Evolutionary conservation across 176 grass and related monocot species (phyloP).

Genomic region (Musa itinerans): DNA sequence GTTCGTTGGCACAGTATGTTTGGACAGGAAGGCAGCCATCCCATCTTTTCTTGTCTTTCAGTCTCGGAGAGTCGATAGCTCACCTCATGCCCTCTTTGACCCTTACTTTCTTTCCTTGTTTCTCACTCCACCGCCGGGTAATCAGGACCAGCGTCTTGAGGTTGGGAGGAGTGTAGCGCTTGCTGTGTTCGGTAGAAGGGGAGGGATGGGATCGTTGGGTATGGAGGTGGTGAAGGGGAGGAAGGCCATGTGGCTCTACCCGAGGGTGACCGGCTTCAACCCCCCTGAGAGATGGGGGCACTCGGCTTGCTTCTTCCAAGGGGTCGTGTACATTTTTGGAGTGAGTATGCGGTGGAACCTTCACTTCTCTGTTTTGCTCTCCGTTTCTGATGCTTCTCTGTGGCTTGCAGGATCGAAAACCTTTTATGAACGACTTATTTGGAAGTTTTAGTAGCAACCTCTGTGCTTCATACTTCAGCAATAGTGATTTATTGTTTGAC

Average conservation of each 20-base stretch:
- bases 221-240: constrained; percentile 42
- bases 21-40: constrained; percentile 58
- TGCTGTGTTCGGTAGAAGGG: background rate
- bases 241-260: constrained; percentile 97
- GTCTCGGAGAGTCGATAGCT: constrained; percentile 43
- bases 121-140: background rate
- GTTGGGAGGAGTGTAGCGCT: background rate
- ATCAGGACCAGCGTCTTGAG: background rate
- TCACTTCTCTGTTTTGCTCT: background rate
- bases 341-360: constrained; percentile 28
- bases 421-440: no score
- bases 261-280: constrained; percentile 77
- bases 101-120: background rate
- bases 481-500: no score
- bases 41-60: constrained; percentile 58
- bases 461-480: no score
- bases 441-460: no score
- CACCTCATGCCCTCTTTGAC: constrained; percentile 12
- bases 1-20: constrained; percentile 28
- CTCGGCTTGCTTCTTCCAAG: constrained; percentile 81
- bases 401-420: no score
- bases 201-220: constrained; percentile 13
- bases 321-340: constrained; percentile 77
- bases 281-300: constrained; percentile 97
- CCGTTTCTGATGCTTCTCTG: background rate